These are phyloP conservation scores for Pichia sp. DNA, from an alignment of 1,139 yeast genomes.

Conservation along the genomic window DNA sequence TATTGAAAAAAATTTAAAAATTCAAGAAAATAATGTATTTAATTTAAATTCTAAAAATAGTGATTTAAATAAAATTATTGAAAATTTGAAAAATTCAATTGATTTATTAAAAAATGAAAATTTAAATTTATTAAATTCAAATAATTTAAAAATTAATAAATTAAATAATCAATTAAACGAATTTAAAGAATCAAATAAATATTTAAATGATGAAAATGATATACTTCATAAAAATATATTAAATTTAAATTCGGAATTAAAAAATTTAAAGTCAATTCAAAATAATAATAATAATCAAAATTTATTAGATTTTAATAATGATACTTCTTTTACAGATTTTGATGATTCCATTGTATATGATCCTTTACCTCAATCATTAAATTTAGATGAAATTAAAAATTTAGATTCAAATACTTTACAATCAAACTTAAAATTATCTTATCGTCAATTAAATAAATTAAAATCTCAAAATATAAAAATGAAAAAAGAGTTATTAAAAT, in stretches of 20 bases:
- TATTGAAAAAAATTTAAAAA: slow-evolving; percentile 16
- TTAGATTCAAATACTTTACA: slow-evolving; percentile 64
- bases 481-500: slow-evolving; percentile 8
- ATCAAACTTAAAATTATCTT: slow-evolving; percentile 62
- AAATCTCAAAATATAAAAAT: slow-evolving; percentile 30
- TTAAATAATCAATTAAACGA: slow-evolving; percentile 39
- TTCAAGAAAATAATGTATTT: slow-evolving; percentile 8
- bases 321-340: slow-evolving; percentile 14
- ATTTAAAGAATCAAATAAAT: slow-evolving; percentile 45
- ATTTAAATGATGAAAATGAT: slow-evolving; percentile 61
- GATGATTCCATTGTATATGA: slow-evolving; percentile 28
- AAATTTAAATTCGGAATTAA: slow-evolving; percentile 26
- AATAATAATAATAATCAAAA: not conserved
- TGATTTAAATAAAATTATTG: slow-evolving; percentile 26
- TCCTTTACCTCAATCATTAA: slow-evolving; percentile 19
- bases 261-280: slow-evolving; percentile 16
- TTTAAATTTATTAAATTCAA: slow-evolving; percentile 35
- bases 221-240: slow-evolving; percentile 41
- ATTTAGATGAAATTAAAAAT: slow-evolving; percentile 39
- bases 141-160: slow-evolving; percentile 30
- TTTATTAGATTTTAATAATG: slow-evolving; percentile 5
- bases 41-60: slow-evolving; percentile 30
- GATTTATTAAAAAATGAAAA: slow-evolving; percentile 44
- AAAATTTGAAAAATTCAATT: slow-evolving; percentile 38
- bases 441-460: slow-evolving; percentile 50